These are phyloP conservation scores for Collybia nuda DNA, from an alignment of 768 basidiomycete genomes.

Conservation along the genomic window DNA sequence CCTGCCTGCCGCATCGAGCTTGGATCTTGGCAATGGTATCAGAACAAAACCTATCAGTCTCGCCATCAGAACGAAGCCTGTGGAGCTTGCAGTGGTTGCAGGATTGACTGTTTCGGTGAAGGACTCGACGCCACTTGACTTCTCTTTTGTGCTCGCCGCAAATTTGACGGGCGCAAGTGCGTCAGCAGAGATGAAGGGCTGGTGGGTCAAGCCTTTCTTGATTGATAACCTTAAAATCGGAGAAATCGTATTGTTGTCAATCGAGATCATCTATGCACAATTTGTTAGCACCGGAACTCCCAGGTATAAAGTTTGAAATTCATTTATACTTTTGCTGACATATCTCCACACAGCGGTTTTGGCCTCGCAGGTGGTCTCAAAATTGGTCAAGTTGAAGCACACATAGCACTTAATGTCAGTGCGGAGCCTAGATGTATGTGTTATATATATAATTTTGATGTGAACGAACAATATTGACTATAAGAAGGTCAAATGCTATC, in stretches of 20 bases:
- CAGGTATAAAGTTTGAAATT: neutral
- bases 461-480: no score
- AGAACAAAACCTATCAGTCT: no score
- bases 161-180: neutral
- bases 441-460: neutral
- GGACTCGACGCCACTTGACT: no score
- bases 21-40: no score
- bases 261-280: neutral
- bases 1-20: no score
- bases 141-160: no score
- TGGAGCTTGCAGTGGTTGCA: no score
- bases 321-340: neutral
- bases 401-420: conserved; percentile 1
- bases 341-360: neutral
- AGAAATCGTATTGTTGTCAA: neutral
- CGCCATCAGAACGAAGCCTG: no score
- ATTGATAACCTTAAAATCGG: neutral
- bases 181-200: neutral
- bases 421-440: neutral
- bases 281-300: neutral
- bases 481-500: neutral
- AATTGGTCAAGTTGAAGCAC: neutral
- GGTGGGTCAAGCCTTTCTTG: neutral
- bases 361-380: neutral
- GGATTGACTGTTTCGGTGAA: no score